Conservation (phyloP, 2,329 filamentous ascomycete genomes). For the Lecanosticta acicola region DNA sequence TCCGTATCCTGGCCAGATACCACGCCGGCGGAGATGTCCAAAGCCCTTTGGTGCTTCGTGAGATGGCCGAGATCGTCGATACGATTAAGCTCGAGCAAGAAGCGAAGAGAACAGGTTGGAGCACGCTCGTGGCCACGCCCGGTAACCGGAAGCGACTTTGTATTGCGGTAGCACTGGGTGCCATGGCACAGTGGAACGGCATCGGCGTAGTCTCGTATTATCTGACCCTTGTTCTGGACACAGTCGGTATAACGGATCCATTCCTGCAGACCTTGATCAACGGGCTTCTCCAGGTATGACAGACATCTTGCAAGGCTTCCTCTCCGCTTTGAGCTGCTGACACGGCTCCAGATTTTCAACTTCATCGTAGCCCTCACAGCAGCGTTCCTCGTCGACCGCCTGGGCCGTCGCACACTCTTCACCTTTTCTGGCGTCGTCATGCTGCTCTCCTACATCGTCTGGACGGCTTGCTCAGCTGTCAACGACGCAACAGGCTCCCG, state of each 20-base stretch:
- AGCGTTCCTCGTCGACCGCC: slow-evolving; percentile 14
- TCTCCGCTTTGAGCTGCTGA: too few species aligned
- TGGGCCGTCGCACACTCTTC: slow-evolving; percentile 15
- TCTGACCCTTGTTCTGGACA: slow-evolving; percentile 15
- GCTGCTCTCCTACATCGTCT: slow-evolving; percentile 16
- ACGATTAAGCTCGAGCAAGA: slow-evolving; percentile 54
- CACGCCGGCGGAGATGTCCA: slow-evolving; percentile 42
- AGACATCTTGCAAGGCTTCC: not conserved
- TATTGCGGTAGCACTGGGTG: slow-evolving; percentile 33
- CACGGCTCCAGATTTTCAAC: slow-evolving; percentile 14
- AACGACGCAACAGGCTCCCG: slow-evolving; percentile 18
- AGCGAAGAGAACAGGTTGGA: slow-evolving; percentile 36
- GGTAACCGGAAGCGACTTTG: slow-evolving; percentile 35
- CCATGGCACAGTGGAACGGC: slow-evolving; percentile 36
- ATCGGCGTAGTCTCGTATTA: slow-evolving; percentile 22
- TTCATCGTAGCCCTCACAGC: slow-evolving; percentile 14
- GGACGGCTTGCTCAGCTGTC: slow-evolving; percentile 17
- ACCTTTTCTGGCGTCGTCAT: slow-evolving; percentile 14
- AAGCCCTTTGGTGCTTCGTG: slow-evolving; percentile 52
- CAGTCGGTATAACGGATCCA: slow-evolving; percentile 36
- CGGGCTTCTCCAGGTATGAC: slow-evolving; percentile 14
- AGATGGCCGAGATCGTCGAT: slow-evolving; percentile 56
- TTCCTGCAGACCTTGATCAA: slow-evolving; percentile 19
- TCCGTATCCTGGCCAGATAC: slow-evolving; percentile 36
- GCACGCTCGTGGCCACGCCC: slow-evolving; percentile 12